Conservation (phyloP, 768 basidiomycete genomes). For the Suillus plorans region DNA sequence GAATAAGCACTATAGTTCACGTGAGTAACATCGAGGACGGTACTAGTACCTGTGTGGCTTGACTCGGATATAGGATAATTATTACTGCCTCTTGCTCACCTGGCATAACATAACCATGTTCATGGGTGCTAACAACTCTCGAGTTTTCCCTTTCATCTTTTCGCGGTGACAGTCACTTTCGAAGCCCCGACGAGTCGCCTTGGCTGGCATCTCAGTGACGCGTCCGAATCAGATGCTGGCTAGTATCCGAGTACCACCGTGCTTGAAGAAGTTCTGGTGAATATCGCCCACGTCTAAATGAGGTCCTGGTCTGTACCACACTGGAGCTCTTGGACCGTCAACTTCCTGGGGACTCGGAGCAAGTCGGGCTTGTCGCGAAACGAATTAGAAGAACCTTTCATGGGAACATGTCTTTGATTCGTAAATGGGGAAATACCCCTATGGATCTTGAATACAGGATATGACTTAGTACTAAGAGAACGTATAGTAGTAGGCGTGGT, state of each 20-base stretch:
- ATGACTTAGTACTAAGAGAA: background rate
- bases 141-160: constrained; percentile 1
- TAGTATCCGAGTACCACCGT: background rate
- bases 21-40: background rate
- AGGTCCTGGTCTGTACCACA: background rate
- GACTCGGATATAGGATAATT: background rate
- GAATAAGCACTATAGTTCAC: constrained; percentile 20
- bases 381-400: background rate
- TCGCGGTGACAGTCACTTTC: background rate
- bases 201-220: too few species aligned
- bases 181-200: background rate
- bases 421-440: background rate
- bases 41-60: background rate
- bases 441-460: background rate
- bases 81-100: constrained; percentile 4
- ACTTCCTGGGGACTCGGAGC: background rate
- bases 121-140: constrained; percentile 30
- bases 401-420: background rate
- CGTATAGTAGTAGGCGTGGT: background rate
- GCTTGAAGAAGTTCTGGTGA: background rate
- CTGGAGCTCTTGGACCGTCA: background rate
- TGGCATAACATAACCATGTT: constrained; percentile 23
- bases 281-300: background rate
- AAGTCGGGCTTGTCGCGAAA: background rate
- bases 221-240: too few species aligned